Percentiles rank a stretch among this genome's conserved stretches.
Conservation (phyloP, 2,329 filamentous ascomycete species). For the Erysiphe pulchra region DNA sequence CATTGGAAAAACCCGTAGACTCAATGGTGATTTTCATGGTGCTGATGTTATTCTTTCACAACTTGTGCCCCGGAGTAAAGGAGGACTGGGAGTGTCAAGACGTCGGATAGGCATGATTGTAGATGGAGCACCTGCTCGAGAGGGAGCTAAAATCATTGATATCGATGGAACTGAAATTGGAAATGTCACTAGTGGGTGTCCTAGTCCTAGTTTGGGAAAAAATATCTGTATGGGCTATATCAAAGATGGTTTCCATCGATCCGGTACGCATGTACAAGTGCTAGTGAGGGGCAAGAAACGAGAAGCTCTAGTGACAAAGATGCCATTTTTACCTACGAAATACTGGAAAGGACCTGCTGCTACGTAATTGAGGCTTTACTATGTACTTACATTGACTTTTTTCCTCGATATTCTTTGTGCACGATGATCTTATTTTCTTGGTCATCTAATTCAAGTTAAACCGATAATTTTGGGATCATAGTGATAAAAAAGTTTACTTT, state of each 20-base stretch:
- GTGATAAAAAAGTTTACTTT: too few relatives aligned
- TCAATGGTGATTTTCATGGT: slow-evolving; percentile 56
- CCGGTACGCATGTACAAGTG: slow-evolving; percentile 38
- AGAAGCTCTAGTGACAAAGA: slow-evolving; percentile 38
- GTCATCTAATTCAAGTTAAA: too few relatives aligned
- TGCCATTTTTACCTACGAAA: slow-evolving; percentile 45
- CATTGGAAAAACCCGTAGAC: slow-evolving; percentile 51
- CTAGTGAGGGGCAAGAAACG: slow-evolving; percentile 39
- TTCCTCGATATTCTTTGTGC: too few relatives aligned
- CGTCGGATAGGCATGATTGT: slow-evolving; percentile 62
- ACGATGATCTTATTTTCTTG: too few relatives aligned
- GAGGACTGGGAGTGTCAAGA: slow-evolving; percentile 40
- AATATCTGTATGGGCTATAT: slow-evolving; percentile 90
- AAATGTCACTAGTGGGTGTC: slow-evolving; percentile 66
- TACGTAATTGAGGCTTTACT: too few relatives aligned
- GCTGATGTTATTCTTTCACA: slow-evolving; percentile 53
- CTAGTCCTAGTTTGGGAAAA: slow-evolving; percentile 60
- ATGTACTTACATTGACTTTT: too few relatives aligned
- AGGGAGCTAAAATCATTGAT: slow-evolving; percentile 55
- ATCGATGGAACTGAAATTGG: slow-evolving; percentile 44
- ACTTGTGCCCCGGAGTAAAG: slow-evolving; percentile 46
- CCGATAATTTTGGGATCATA: too few relatives aligned
- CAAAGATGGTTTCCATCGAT: slow-evolving; percentile 39
- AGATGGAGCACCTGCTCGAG: slow-evolving; percentile 67
- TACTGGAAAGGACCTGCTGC: slow-evolving; percentile 20